Percentiles rank a stretch among this genome's conserved stretches.
Evolutionary conservation across 805 yeast species (phyloP).

Genomic region (Schwanniomyces occidentalis): DNA sequence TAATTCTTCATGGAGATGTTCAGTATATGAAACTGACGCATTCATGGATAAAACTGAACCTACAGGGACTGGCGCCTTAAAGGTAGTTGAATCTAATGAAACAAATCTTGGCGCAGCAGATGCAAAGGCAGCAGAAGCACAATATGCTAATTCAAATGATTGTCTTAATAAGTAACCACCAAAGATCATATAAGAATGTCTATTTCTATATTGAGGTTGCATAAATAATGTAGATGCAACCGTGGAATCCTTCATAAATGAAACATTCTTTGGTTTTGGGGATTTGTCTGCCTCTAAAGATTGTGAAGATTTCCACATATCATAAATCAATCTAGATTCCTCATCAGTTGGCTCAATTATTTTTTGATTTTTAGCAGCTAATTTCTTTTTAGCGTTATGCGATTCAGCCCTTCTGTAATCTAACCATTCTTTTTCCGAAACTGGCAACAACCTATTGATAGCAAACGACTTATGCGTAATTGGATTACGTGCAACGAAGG

Average conservation of each 20-base stretch:
- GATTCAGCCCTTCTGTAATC: constrained; percentile 88
- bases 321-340: constrained; percentile 75
- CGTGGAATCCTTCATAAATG: constrained; percentile 70
- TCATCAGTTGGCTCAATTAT: constrained; percentile 63
- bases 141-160: constrained; percentile 90
- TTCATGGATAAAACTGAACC: constrained; percentile 84
- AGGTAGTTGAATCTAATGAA: constrained; percentile 86
- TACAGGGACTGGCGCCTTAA: constrained; percentile 93
- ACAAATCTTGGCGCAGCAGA: constrained; percentile 85
- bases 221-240: constrained; percentile 79
- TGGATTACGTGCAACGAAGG: constrained; percentile 95
- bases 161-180: constrained; percentile 94
- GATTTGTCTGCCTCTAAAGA: constrained; percentile 31
- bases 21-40: constrained; percentile 85
- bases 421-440: constrained; percentile 72
- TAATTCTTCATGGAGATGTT: constrained; percentile 56
- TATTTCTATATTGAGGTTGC: constrained; percentile 96
- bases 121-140: constrained; percentile 87
- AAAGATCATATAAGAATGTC: constrained; percentile 91
- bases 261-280: constrained; percentile 49
- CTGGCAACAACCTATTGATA: constrained; percentile 76
- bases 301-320: constrained; percentile 58
- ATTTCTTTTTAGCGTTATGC: constrained; percentile 82
- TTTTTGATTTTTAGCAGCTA: constrained; percentile 65
- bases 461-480: constrained; percentile 88